Evolutionary conservation across 1,284 basidiomycete genomes (phyloP).

Genomic region (Trametes pubescens): DNA sequence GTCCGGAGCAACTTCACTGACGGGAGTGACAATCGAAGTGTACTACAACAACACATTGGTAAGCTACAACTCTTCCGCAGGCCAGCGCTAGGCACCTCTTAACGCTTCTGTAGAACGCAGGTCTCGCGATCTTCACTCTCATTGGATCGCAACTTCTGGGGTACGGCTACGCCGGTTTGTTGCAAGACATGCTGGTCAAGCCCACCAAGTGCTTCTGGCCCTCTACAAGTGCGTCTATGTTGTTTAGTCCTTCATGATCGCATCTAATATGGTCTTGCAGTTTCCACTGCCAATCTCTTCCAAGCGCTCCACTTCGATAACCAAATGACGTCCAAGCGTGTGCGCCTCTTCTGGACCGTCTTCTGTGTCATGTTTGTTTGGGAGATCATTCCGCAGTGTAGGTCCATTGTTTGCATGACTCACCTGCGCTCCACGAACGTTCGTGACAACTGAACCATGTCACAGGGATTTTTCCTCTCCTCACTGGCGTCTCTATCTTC

Average conservation of each 20-base stretch:
- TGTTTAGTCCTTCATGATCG: background rate
- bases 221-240: conserved; percentile 35
- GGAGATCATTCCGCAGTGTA: conserved; percentile 59
- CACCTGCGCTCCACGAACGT: background rate
- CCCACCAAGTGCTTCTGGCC: conserved; percentile 47
- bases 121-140: conserved; percentile 44
- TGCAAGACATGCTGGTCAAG: conserved; percentile 43
- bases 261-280: conserved; percentile 14
- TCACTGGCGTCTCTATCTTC: conserved; percentile 62
- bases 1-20: background rate
- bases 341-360: conserved; percentile 44
- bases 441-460: background rate
- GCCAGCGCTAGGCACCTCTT: background rate
- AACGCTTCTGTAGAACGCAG: conserved; percentile 34
- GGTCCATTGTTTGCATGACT: conserved; percentile 39
- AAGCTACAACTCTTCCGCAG: background rate
- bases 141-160: conserved; percentile 44
- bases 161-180: conserved; percentile 43
- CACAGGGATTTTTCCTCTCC: conserved; percentile 45
- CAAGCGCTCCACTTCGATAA: conserved; percentile 46
- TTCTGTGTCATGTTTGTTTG: conserved; percentile 42
- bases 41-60: conserved; percentile 46
- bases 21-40: conserved; percentile 27
- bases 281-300: conserved; percentile 42
- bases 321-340: conserved; percentile 45